A percentile compares a stretch with the other conserved stretches of the same genome.
Evolutionary conservation across 805 yeast genomes (phyloP).

Genomic region (Wickerhamiella siamensis): DNA sequence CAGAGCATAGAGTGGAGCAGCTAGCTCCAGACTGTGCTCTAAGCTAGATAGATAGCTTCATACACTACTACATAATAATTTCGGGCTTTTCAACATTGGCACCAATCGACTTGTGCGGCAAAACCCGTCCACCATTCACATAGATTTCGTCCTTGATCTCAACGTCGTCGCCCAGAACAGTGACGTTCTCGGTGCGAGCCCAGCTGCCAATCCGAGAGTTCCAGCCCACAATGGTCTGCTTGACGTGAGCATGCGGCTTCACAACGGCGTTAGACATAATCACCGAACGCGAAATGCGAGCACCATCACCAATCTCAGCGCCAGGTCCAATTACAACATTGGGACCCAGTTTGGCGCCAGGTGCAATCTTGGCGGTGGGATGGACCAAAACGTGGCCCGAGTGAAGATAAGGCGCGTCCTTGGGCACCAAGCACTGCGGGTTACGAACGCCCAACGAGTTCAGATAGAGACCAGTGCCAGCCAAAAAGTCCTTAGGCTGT

Average conservation of each 20-base stretch:
- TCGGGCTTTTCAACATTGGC: slow-evolving; percentile 95
- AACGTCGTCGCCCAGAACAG: slow-evolving; percentile 98
- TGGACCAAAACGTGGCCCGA: slow-evolving; percentile 91
- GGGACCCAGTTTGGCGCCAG: slow-evolving; percentile 93
- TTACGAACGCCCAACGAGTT: slow-evolving; percentile 69
- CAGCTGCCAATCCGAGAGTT: slow-evolving; percentile 94
- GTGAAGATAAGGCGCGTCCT: slow-evolving; percentile 55
- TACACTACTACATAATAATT: slow-evolving; percentile 86
- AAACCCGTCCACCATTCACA: slow-evolving; percentile 97
- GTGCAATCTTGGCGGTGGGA: slow-evolving; percentile 86
- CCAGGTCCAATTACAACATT: slow-evolving; percentile 96
- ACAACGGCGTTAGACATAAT: slow-evolving; percentile 79
- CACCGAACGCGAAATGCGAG: slow-evolving; percentile 91
- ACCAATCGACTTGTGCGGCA: slow-evolving; percentile 95
- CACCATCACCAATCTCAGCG: slow-evolving; percentile 94
- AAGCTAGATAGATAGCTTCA: too few species aligned
- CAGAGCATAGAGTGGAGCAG: too few species aligned
- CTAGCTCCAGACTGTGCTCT: too few species aligned
- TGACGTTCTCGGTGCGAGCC: slow-evolving; percentile 97
- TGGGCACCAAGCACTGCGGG: slow-evolving; percentile 50
- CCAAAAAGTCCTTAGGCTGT: slow-evolving; percentile 98
- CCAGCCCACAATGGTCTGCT: slow-evolving; percentile 98
- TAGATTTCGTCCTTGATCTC: slow-evolving; percentile 96
- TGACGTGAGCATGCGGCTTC: slow-evolving; percentile 96
- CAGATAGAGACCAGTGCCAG: slow-evolving; percentile 89